Percentiles rank a stretch among this genome's conserved stretches.
phyloP scores from a whole-genome alignment of 768 basidiomycete species.

The Dacryopinax primogenitus region DNA sequence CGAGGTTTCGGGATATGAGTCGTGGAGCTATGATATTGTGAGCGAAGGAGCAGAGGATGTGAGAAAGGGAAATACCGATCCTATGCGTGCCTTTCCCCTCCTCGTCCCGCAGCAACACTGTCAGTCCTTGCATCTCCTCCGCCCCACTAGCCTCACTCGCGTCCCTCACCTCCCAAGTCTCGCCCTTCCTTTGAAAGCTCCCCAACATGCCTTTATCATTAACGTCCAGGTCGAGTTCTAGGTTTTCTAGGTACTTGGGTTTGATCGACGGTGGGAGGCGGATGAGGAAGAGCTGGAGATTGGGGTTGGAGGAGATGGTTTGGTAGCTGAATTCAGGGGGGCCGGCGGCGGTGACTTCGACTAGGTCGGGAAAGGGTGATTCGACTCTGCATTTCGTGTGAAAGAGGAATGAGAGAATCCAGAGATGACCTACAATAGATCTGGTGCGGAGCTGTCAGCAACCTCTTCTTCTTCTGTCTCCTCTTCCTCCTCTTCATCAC shows the following conservation, averaged over 20 bases:
- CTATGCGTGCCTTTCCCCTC: background rate
- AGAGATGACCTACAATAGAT: background rate
- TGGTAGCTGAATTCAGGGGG: background rate
- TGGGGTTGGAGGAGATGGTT: background rate
- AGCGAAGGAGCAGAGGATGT: background rate
- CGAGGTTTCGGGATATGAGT: background rate
- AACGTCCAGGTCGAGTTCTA: background rate
- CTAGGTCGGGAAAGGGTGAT: background rate
- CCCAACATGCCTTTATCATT: background rate
- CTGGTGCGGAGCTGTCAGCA: background rate
- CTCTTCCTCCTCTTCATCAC: background rate
- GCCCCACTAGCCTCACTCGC: background rate
- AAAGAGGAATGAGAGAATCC: background rate
- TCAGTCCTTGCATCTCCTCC: constrained; percentile 1
- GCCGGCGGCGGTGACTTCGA: background rate
- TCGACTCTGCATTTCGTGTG: background rate
- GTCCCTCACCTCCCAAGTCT: background rate
- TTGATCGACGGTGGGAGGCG: background rate
- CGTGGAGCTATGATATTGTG: background rate
- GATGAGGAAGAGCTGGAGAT: background rate
- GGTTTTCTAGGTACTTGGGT: background rate
- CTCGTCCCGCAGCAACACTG: constrained; percentile 2
- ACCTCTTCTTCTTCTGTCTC: background rate
- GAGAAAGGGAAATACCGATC: background rate
- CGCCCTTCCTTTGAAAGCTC: background rate